These are phyloP conservation scores for Tolypocladium guangdongense DNA, from an alignment of 2,329 filamentous ascomycete species.

Conservation along the genomic window DNA sequence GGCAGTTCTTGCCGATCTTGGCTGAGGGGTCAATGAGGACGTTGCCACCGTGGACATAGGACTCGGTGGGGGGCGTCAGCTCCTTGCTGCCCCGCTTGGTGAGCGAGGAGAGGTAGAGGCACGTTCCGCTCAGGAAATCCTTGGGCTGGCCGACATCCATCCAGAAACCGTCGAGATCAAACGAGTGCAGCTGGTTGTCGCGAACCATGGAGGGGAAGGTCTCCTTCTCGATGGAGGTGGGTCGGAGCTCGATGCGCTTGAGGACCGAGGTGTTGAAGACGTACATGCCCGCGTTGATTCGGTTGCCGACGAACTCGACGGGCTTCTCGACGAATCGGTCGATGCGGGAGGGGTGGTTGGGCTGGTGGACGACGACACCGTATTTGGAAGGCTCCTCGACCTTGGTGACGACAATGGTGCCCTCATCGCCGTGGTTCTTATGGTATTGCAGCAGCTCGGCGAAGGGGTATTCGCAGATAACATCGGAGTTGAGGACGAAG, in stretches of 20 bases:
- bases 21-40: slow-evolving; percentile 89
- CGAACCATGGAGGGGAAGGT: slow-evolving; percentile 90
- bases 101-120: slow-evolving; percentile 87
- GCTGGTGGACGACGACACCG: slow-evolving; percentile 96
- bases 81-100: slow-evolving; percentile 83
- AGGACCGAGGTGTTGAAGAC: slow-evolving; percentile 91
- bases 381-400: slow-evolving; percentile 99
- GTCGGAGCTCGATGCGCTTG: slow-evolving; percentile 84
- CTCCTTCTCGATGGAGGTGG: slow-evolving; percentile 97
- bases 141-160: slow-evolving; percentile 99
- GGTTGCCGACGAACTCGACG: slow-evolving; percentile 95
- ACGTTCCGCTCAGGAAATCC: slow-evolving; percentile 93
- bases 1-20: slow-evolving; percentile 97
- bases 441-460: slow-evolving; percentile 83
- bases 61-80: slow-evolving; percentile 60
- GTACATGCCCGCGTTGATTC: slow-evolving; percentile 98
- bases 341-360: slow-evolving; percentile 79
- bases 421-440: slow-evolving; percentile 85
- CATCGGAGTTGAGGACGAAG: slow-evolving; percentile 96
- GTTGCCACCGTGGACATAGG: slow-evolving; percentile 86
- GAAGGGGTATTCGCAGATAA: slow-evolving; percentile 98
- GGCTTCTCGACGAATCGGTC: slow-evolving; percentile 99
- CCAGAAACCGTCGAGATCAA: slow-evolving; percentile 96
- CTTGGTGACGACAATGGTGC: slow-evolving; percentile 97
- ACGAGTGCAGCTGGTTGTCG: slow-evolving; percentile 87